Evolutionary conservation across 129 eudicot species (phyloP).

Genomic region (Escallonia herrerae): DNA sequence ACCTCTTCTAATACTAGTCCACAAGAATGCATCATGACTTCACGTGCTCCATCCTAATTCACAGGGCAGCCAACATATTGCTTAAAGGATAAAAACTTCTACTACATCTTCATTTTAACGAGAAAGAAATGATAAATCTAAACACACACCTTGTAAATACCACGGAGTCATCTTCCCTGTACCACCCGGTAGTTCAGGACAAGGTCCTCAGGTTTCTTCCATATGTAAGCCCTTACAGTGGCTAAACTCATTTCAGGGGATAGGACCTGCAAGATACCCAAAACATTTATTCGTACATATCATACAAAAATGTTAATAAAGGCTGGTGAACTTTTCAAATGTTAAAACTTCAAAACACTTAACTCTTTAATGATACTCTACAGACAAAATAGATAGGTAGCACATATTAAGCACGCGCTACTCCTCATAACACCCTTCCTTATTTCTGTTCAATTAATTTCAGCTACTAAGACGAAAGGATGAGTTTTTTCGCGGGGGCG

Average conservation of each 20-base stretch:
- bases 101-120: too few species aligned
- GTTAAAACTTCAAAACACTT: too few species aligned
- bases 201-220: slow-evolving; percentile 84
- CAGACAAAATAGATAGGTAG: too few species aligned
- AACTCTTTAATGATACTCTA: too few species aligned
- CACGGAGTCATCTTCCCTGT: slow-evolving; percentile 38
- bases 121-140: not conserved
- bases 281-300: too few species aligned
- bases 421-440: too few species aligned
- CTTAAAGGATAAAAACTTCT: not conserved
- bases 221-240: slow-evolving; percentile 75
- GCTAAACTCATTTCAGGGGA: slow-evolving; percentile 90
- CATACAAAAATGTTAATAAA: too few species aligned
- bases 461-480: too few species aligned
- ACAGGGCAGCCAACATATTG: not conserved
- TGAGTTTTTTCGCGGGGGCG: too few species aligned
- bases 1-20: not conserved
- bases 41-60: not conserved
- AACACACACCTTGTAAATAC: slow-evolving; percentile 13
- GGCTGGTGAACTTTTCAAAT: too few species aligned
- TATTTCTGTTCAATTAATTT: too few species aligned
- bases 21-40: not conserved
- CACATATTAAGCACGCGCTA: too few species aligned
- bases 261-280: slow-evolving; percentile 46
- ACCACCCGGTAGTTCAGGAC: slow-evolving; percentile 69